Conservation (phyloP, 2,329 filamentous ascomycete species). For the Pleomassaria siparia region DNA sequence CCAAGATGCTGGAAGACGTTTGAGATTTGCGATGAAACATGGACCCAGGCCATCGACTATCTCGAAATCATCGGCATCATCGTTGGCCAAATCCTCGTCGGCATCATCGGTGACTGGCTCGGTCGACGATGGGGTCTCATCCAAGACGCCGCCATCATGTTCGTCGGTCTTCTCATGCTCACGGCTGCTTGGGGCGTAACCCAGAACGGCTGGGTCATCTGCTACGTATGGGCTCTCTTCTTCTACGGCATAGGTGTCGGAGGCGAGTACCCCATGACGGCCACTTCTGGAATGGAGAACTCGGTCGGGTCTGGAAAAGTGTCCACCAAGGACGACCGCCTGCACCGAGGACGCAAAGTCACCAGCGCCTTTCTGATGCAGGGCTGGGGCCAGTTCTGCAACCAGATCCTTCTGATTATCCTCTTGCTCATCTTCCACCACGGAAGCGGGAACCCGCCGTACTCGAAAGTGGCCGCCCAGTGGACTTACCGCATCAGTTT, state of each 20-base stretch:
- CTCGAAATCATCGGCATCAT: constrained; percentile 95
- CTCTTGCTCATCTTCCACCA: constrained; percentile 87
- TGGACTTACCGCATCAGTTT: constrained; percentile 93
- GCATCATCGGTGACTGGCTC: constrained; percentile 77
- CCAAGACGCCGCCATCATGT: constrained; percentile 94
- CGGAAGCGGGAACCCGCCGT: constrained; percentile 73
- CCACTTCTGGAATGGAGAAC: constrained; percentile 92
- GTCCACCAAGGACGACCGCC: constrained; percentile 87
- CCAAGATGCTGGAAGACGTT: constrained; percentile 71
- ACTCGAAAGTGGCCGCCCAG: constrained; percentile 75
- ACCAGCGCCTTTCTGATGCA: constrained; percentile 98
- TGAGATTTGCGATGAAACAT: constrained; percentile 71
- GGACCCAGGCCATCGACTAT: constrained; percentile 83
- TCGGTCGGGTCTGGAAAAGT: constrained; percentile 81
- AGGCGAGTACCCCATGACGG: constrained; percentile 95
- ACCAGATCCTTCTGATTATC: constrained; percentile 87
- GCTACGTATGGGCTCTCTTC: constrained; percentile 93
- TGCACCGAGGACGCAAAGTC: constrained; percentile 94
- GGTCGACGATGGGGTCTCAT: constrained; percentile 94
- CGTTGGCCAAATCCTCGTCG: constrained; percentile 85
- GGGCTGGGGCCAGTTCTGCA: constrained; percentile 94
- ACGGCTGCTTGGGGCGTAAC: constrained; percentile 86
- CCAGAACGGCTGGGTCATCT: constrained; percentile 93
- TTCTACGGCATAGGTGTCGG: constrained; percentile 77
- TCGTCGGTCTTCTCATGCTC: constrained; percentile 86